Conservation (phyloP, 2,329 filamentous ascomycete genomes). For the Calonectria henricotiae region DNA sequence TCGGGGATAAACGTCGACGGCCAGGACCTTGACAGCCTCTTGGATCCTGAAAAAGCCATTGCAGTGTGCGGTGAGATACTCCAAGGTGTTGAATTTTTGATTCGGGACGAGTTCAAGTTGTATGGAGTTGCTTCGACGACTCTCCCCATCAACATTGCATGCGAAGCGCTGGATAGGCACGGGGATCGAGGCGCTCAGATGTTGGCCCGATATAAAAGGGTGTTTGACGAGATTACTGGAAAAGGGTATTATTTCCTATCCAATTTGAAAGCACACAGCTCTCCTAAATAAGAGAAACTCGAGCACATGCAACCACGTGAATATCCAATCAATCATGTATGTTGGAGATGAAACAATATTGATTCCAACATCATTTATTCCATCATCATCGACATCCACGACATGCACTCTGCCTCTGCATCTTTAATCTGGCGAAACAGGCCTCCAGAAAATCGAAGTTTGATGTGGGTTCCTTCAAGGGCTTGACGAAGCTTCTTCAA, state of each 20-base stretch:
- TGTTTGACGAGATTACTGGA: constrained; percentile 13
- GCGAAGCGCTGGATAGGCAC: constrained; percentile 20
- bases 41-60: constrained; percentile 8
- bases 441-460: not conserved
- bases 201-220: not conserved
- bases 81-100: constrained; percentile 58
- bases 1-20: not conserved
- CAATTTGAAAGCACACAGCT: not conserved
- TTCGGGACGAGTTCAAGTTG: constrained; percentile 60
- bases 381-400: not conserved
- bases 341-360: not conserved
- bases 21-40: not conserved
- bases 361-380: not conserved
- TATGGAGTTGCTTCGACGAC: constrained; percentile 58
- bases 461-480: not conserved
- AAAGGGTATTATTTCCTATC: constrained; percentile 28
- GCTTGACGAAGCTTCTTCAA: not conserved
- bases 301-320: not conserved
- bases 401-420: not conserved
- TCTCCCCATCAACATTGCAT: constrained; percentile 53
- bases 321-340: not conserved
- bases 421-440: not conserved
- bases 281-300: no score
- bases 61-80: constrained; percentile 53
- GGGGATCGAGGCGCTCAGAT: constrained; percentile 7